These are phyloP conservation scores for Oryza glaberrima DNA, from an alignment of 176 grass and related monocot species.

Conservation along the genomic window DNA sequence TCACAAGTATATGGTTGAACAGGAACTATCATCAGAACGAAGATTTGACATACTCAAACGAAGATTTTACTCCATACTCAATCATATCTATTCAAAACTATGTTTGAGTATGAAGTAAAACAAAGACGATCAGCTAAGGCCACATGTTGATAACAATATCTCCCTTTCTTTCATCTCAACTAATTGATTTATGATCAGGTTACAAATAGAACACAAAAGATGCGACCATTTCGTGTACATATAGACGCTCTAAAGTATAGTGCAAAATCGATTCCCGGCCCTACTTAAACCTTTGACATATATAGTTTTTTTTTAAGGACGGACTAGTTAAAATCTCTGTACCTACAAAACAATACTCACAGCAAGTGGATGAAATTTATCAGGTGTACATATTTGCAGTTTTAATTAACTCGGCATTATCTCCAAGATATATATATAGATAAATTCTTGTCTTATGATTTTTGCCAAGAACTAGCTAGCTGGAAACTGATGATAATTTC, in stretches of 20 bases:
- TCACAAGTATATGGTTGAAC: no score
- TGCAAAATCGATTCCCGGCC: background rate
- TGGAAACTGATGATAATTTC: background rate
- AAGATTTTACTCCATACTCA: background rate
- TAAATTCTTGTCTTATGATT: background rate
- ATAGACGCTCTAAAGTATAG: background rate
- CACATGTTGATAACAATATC: background rate
- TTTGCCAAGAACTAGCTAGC: background rate
- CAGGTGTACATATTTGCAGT: no score
- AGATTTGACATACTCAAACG: no score
- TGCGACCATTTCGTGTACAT: background rate
- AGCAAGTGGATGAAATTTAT: no score
- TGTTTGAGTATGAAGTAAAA: background rate
- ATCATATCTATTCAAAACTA: background rate
- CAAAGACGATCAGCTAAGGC: background rate
- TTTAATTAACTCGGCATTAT: no score
- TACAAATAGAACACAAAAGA: background rate
- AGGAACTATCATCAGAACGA: no score
- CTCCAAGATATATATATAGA: no score
- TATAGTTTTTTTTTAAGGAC: no score
- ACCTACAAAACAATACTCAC: background rate
- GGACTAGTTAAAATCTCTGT: background rate
- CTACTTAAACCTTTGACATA: slow-evolving; percentile 1
- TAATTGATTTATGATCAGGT: background rate
- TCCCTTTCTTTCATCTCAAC: background rate